Evolutionary conservation across 768 basidiomycete genomes (phyloP), one percentile per base, ranked within the genome.

Genomic region (Crepidotus variabilis): DNA sequence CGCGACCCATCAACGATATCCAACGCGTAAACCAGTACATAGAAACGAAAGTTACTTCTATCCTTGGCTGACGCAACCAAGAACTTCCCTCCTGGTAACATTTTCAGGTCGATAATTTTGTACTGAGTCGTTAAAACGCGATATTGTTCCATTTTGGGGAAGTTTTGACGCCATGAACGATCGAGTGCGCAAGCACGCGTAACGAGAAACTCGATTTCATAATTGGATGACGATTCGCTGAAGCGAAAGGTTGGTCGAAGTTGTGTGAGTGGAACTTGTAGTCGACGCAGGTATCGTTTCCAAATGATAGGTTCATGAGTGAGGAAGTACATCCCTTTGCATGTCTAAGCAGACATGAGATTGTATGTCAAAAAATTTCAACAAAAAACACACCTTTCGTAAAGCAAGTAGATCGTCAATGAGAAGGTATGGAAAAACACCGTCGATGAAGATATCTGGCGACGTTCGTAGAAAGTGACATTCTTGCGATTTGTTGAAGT

Each of bases 291-390:
- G 57, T 86, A 81, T 16, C 80, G 79, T 66, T 84, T 86, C 88
- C 88, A 89, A 39, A 88, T 82, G 47, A 81, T 69, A 16, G 86
- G 80, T 60, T 88, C 81, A 55, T 88, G 84, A 0, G 86, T 87
- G 56, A 89, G 74, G 28, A 83, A 67, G 62, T 80, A 87, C 61
- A 84, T 83, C 2, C 77, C 64, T 61, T 77, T 84, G 72, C 77
- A 82, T 28, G 83, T 81, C 88, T 87, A 50, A 23, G 36, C 9
- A 18, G 16, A 11, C 28, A 8, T 16, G 52, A 46, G 1, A 48
- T 16, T 39, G 16, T 23, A 20, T 51, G 10, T 34, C 4, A 24
- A 8, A 46, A 48, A 13, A 14, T 10, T 7, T 56, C 43, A 9
- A 32, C n/a, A 50, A 22, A 45, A 28, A 14, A 64, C 71, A 43